Base-by-base conservation (phyloP, 345 rosid species). In the Eucalyptus sp. region DNA sequence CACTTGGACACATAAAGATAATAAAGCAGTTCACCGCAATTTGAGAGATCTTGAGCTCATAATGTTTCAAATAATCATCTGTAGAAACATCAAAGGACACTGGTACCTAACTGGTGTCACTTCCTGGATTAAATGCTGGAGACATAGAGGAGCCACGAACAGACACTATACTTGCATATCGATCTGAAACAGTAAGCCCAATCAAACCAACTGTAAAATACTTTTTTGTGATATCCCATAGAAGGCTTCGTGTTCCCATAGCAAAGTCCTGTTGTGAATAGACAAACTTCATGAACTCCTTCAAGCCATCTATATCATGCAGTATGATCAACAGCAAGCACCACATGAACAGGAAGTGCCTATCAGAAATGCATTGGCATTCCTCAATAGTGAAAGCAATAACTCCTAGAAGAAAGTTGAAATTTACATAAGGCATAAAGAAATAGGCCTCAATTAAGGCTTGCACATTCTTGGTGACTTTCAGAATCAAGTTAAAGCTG, bases 131-230 rank as follows among this genome's bases (percentile, higher is more conserved):
- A 27, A 97, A 93, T 24, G 96, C 95, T 9, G 98, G 99, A 41
- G 95, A 95, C 99, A 97, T 97, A 81, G 99, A 97, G 50, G 88
- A 88, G 54, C 98, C 98, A 31, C 93, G 93, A 50, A 96, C 97
- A 1, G 94, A 91, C 92, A 91, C 90, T 76, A 96, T 68, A 90
- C 96, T 93, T 56, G 92, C 95, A 90, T 91, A 93, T 88, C 95
- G 93, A 89, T 97, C 99, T 17, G 97, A 91, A 90, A 96, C 83
- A 14, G 99, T 95, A 44, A 96, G 86, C 48, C 95, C 94, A 60
- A 97, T 86, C 50, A 97, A 90, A 87, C 98, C 96, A 81, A 92
- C 92, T 17, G 95, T 88, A 88, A 96, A 92, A 87, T 80, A 91
- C 84, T 91, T 93, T 93, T 95, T 97, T 9, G 93, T 68, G 81